Base-by-base conservation (phyloP, 805 yeast genomes). In the Priceomyces melissophilus region DNA sequence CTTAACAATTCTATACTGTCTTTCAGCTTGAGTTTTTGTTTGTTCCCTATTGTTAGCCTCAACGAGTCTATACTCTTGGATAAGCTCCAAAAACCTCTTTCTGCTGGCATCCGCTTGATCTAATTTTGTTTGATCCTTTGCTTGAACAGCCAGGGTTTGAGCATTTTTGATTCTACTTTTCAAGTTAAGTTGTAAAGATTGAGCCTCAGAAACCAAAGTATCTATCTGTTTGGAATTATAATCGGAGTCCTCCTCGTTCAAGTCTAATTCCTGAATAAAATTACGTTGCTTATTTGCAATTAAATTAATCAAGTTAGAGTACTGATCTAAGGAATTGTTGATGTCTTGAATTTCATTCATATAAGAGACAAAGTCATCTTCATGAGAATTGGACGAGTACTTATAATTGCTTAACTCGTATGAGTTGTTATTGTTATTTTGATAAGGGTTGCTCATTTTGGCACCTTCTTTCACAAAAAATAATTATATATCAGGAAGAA, bases 41-140 rank as follows among this genome's bases (percentile, higher is more conserved):
- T 84, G 81, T 61, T 84, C 89, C 51, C 89, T 78, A 71, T 87
- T 89, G 55, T 84, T 79, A 46, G 87, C 88, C 66, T 93, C 98
- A 49, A 87, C 79, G 55, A 81, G 76, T 64, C 95, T 81, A 69
- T 87, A 88, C 59, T 81, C 88, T 64, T 88, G 93, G 58, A 93
- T 91, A 43, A 84, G 76, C 48, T 81, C 79, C 75, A 90, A 79
- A 61, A 93, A 93, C 59, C 84, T 81, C 57, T 81, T 82, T 72
- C 95, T 85, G 41, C 84, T 76, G 57, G 84, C 84, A 61, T 90
- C 96, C 33, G 95, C 95, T 71, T 93, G 98, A 46, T 86, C 87
- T 57, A 81, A 80, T 65, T 87, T 88, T 55, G 93, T 86, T 35
- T 79, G 69, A 68, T 89, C 96, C 33, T 55, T 54, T 40, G 61